Base-by-base conservation (phyloP, 345 rosid species). In the Citrus hindsii region DNA sequence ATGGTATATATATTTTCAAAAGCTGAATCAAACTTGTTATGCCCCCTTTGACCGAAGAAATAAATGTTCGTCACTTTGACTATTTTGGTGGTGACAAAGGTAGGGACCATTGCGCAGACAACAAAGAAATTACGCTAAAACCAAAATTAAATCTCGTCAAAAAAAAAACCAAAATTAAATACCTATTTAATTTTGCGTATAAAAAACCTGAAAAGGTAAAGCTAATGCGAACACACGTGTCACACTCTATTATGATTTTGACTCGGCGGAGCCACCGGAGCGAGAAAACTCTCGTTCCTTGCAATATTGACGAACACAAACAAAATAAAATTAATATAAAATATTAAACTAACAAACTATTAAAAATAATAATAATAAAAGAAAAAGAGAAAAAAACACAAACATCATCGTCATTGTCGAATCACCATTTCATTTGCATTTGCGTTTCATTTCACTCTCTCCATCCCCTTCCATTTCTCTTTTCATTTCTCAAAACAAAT, bases 191-290 rank as follows among this genome's bases (percentile, higher is more conserved):
- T 32, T 64, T 64, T 30, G n/a, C 6, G 4, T 13, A 28, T 21
- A 5, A 37, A 1, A 5, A 53, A 53, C n/a, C 27, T 18, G 8
- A 63, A 76, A n/a, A 9, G 46, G 5, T 55, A 40, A 14, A 6
- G 42, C 56, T 12, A 9, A 8, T 2, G 4, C 7, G 1, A 7
- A 5, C 58, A 70, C 84, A 86, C 88, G 83, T 83, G 86, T 77
- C 79, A 0, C 2, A 7, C 22, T 56, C 56, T 5, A 58, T 19
- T 69, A 6, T 12, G 68, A 79, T 53, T 83, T 86, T 87, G 82
- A 87, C 84, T 28, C 78, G 85, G 86, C 88, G 85, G 86, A 84
- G 87, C 84, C 86, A 85, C 88, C 79, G 83, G 86, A 63, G 70
- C 22, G 79, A 46, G 59, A 55, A 59, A 33, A 3, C 19, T 73